Conservation (phyloP, 345 rosid genomes). For the Camelina laxa region DNA sequence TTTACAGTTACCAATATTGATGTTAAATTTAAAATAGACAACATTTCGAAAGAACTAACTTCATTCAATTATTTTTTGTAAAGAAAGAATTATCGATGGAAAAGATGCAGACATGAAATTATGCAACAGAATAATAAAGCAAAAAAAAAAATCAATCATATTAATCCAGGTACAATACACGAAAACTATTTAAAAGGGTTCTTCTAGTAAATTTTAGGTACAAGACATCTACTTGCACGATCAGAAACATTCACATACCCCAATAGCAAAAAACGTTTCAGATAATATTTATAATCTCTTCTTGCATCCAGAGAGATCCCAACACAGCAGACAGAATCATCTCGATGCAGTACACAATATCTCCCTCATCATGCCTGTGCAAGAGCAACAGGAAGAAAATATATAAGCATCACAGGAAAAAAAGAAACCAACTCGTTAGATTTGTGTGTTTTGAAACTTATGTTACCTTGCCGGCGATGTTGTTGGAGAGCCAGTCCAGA, state of each 20-base stretch:
- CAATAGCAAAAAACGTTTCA: slow-evolving; percentile 9
- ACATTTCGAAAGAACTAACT: background rate
- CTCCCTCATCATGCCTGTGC: slow-evolving; percentile 35
- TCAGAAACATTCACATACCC: slow-evolving; percentile 28
- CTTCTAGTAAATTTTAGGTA: slow-evolving; percentile 25
- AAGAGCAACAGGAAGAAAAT: background rate
- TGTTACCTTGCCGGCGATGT: slow-evolving; percentile 77
- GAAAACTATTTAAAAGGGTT: slow-evolving; percentile 26
- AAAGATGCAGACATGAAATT: background rate
- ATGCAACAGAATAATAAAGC: background rate
- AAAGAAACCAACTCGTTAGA: background rate
- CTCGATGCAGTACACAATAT: slow-evolving; percentile 22
- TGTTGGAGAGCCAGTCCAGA: slow-evolving; percentile 89
- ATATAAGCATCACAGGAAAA: background rate
- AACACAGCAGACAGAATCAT: slow-evolving; percentile 4
- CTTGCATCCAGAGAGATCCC: slow-evolving; percentile 24
- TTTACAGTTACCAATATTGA: background rate
- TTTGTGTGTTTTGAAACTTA: background rate
- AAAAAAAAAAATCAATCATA: slow-evolving; percentile 13
- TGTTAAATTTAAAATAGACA: background rate
- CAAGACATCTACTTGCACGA: slow-evolving; percentile 37
- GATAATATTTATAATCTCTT: slow-evolving; percentile 26
- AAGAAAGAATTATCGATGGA: background rate
- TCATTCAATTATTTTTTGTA: background rate
- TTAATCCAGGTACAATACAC: slow-evolving; percentile 23